Evolutionary conservation across 305 asterid genomes (phyloP).

Genomic region (Solanum aculeatissimum): DNA sequence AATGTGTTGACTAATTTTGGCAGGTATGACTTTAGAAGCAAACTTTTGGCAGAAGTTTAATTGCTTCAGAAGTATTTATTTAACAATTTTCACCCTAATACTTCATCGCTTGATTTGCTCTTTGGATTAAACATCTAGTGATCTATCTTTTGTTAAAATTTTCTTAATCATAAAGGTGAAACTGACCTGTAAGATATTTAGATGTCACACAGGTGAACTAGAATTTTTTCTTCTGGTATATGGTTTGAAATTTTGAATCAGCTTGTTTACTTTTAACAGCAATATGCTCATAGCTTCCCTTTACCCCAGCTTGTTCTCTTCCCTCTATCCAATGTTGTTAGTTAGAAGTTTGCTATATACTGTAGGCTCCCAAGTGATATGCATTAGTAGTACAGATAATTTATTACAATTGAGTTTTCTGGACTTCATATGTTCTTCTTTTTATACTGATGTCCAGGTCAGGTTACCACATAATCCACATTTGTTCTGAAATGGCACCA

Average conservation of each 20-base stretch:
- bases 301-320: background rate
- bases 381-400: background rate
- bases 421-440: background rate
- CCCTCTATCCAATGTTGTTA: background rate
- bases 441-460: conserved; percentile 29
- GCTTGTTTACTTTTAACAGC: background rate
- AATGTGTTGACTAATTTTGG: background rate
- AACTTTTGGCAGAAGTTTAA: background rate
- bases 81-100: background rate
- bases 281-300: background rate
- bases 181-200: background rate
- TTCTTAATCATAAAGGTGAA: background rate
- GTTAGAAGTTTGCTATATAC: background rate
- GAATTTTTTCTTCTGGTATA: background rate
- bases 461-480: conserved; percentile 61
- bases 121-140: background rate
- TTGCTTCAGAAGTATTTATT: background rate
- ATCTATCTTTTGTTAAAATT: background rate
- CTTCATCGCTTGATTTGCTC: background rate
- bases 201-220: background rate
- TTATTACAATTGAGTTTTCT: background rate
- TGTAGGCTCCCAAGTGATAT: background rate
- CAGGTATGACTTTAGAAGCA: background rate
- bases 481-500: conserved; percentile 88
- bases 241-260: background rate